phyloP scores from a whole-genome alignment of 1,284 basidiomycete genomes.

The Exobasidium cylindrosporum region DNA sequence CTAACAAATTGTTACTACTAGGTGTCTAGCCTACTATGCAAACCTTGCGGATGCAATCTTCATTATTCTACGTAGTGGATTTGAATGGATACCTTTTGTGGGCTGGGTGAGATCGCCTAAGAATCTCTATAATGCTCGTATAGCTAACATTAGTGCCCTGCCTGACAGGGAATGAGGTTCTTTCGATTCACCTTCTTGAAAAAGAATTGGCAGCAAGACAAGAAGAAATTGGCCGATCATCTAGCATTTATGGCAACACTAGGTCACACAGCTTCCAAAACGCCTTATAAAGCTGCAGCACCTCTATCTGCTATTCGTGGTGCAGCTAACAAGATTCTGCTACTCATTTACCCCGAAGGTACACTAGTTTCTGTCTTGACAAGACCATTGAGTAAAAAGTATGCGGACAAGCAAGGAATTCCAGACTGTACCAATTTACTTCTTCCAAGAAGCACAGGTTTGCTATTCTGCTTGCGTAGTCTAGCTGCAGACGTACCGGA shows the following conservation, averaged over 20 bases:
- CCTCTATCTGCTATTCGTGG: background rate
- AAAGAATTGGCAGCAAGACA: slow-evolving; percentile 37
- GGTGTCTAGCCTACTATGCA: slow-evolving; percentile 36
- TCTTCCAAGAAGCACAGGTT: slow-evolving; percentile 83
- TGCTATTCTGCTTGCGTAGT: slow-evolving; percentile 78
- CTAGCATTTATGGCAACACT: slow-evolving; percentile 23
- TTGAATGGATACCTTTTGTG: slow-evolving; percentile 45
- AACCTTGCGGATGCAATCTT: slow-evolving; percentile 34
- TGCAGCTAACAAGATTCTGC: slow-evolving; percentile 21
- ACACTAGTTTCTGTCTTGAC: slow-evolving; percentile 42
- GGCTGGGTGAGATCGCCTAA: slow-evolving; percentile 22
- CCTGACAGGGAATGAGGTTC: slow-evolving; percentile 40
- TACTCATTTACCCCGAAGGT: slow-evolving; percentile 49
- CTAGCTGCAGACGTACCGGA: slow-evolving; percentile 73
- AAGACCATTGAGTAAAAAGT: slow-evolving; percentile 36
- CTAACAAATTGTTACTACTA: too few species aligned
- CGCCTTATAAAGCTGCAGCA: background rate
- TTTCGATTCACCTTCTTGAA: slow-evolving; percentile 46
- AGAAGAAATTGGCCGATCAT: slow-evolving; percentile 29
- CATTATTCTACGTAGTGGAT: slow-evolving; percentile 41
- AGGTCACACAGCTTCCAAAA: background rate
- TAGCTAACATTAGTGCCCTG: background rate
- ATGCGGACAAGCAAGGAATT: slow-evolving; percentile 56
- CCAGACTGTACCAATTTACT: slow-evolving; percentile 74
- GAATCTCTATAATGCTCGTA: background rate